Evolutionary conservation across 2,329 filamentous ascomycete genomes (phyloP).

Genomic region (Kalmusia sp.): DNA sequence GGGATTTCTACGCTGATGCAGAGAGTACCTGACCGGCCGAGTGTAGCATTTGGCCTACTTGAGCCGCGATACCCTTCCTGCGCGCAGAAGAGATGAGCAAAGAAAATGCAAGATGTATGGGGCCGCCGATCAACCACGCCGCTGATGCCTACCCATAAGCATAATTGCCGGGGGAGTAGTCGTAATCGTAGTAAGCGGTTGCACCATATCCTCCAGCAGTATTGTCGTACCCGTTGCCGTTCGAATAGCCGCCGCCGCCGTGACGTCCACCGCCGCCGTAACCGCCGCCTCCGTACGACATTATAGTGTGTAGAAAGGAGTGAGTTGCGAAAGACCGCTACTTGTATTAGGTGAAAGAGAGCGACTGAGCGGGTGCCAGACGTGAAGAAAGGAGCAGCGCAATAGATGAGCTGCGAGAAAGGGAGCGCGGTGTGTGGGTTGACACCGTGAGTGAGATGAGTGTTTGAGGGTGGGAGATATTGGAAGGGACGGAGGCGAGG

Average conservation of each 20-base stretch:
- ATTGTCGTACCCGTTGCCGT: conserved; percentile 56
- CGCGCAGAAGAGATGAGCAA: conserved; percentile 38
- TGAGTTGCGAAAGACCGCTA: conserved; percentile 20
- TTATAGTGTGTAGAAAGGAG: conserved; percentile 54
- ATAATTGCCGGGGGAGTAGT: conserved; percentile 55
- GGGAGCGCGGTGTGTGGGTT: conserved; percentile 30
- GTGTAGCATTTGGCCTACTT: conserved; percentile 28
- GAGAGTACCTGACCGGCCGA: conserved; percentile 33
- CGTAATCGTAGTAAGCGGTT: conserved; percentile 57
- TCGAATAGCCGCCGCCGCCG: conserved; percentile 59
- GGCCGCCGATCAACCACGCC: conserved; percentile 40
- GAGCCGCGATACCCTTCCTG: conserved; percentile 33
- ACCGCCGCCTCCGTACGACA: conserved; percentile 70
- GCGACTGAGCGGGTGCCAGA: conserved; percentile 30
- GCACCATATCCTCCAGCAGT: conserved; percentile 53
- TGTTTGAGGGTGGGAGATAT: conserved; percentile 12
- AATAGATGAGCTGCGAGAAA: conserved; percentile 28
- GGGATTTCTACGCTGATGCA: conserved; percentile 40
- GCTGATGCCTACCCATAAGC: conserved; percentile 52
- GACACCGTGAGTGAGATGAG: conserved; percentile 13
- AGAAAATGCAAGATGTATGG: conserved; percentile 36
- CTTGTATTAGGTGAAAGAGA: conserved; percentile 25
- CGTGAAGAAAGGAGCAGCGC: conserved; percentile 24
- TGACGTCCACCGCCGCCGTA: conserved; percentile 51
- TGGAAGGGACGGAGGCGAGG: conserved; percentile 9